Evolutionary conservation across 192 early-diverging fungal genomes (phyloP).

Genomic region (Entomortierella parvispora): DNA sequence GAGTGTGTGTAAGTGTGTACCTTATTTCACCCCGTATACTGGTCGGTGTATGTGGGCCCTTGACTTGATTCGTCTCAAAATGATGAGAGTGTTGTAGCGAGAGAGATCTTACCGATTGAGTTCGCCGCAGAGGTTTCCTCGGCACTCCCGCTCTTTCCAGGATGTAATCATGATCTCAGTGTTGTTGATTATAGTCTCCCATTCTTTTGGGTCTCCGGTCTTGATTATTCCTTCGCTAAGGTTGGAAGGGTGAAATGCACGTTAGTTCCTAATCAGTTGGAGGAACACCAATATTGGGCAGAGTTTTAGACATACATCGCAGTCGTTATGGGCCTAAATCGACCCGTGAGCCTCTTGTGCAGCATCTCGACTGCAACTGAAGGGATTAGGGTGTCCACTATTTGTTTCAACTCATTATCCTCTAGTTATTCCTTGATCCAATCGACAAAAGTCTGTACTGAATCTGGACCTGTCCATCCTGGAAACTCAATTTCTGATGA

Average conservation of each 20-base stretch:
- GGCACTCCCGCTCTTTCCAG: conserved; percentile 10
- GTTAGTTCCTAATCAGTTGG: too few species aligned
- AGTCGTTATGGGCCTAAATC: neutral
- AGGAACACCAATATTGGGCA: too few species aligned
- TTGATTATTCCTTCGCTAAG: conserved; percentile 12
- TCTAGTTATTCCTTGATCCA: conserved; percentile 18
- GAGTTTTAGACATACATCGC: too few species aligned
- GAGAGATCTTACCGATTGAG: too few species aligned
- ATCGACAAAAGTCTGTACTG: conserved; percentile 11
- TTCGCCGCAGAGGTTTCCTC: conserved; percentile 10
- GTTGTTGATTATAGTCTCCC: neutral
- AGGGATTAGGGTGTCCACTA: conserved; percentile 14
- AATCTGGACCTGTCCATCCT: conserved; percentile 11
- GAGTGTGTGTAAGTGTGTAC: too few species aligned
- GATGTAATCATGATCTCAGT: conserved; percentile 9
- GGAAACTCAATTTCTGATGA: conserved; percentile 20
- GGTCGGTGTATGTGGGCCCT: too few species aligned
- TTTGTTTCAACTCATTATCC: conserved; percentile 13
- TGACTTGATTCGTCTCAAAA: too few species aligned
- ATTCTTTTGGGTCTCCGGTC: neutral
- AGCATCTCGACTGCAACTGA: conserved; percentile 9
- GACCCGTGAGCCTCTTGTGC: neutral
- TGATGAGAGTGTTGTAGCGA: too few species aligned
- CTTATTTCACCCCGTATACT: too few species aligned
- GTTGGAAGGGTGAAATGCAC: too few species aligned